Percentiles rank a stretch among this genome's conserved stretches.
These are phyloP conservation scores for Asterophora parasitica DNA, from an alignment of 768 basidiomycete genomes.

Conservation along the genomic window DNA sequence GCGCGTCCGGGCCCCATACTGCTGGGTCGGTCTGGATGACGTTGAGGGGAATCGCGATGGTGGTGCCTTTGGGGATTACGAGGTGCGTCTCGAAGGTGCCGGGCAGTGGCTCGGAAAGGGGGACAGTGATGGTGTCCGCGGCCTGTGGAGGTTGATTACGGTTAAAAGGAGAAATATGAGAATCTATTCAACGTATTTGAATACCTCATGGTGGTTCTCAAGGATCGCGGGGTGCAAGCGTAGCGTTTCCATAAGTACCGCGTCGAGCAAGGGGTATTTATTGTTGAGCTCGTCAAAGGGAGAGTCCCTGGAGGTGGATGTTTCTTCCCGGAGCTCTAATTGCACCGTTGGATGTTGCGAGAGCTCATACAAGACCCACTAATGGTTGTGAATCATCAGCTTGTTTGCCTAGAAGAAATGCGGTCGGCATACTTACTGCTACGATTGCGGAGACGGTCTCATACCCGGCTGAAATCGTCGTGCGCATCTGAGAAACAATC, in stretches of 20 bases:
- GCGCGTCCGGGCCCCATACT: slow-evolving; percentile 58
- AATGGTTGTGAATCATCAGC: slow-evolving; percentile 7
- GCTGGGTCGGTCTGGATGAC: slow-evolving; percentile 49
- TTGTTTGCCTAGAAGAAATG: neutral
- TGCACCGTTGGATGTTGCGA: slow-evolving; percentile 48
- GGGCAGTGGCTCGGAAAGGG: slow-evolving; percentile 47
- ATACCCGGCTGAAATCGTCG: slow-evolving; percentile 58
- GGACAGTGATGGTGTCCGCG: slow-evolving; percentile 45
- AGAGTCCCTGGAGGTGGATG: slow-evolving; percentile 40
- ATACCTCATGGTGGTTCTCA: slow-evolving; percentile 62
- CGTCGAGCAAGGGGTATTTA: slow-evolving; percentile 51
- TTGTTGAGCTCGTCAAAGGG: slow-evolving; percentile 48
- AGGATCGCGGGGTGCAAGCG: slow-evolving; percentile 58
- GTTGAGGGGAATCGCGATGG: slow-evolving; percentile 50
- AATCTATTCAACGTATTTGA: slow-evolving; percentile 6
- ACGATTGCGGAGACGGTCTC: slow-evolving; percentile 45
- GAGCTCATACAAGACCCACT: slow-evolving; percentile 69
- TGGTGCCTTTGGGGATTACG: slow-evolving; percentile 52
- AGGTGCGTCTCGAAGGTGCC: slow-evolving; percentile 39
- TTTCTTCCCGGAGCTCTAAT: slow-evolving; percentile 50
- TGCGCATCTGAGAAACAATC: slow-evolving; percentile 57
- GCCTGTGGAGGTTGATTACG: slow-evolving; percentile 33
- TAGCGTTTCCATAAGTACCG: slow-evolving; percentile 56
- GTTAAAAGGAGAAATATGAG: neutral
- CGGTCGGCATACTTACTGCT: slow-evolving; percentile 26